Percentiles rank a stretch among this genome's conserved stretches.
Evolutionary conservation across 192 early-diverging fungal species (phyloP).

Genomic region (Coemansia sp.): DNA sequence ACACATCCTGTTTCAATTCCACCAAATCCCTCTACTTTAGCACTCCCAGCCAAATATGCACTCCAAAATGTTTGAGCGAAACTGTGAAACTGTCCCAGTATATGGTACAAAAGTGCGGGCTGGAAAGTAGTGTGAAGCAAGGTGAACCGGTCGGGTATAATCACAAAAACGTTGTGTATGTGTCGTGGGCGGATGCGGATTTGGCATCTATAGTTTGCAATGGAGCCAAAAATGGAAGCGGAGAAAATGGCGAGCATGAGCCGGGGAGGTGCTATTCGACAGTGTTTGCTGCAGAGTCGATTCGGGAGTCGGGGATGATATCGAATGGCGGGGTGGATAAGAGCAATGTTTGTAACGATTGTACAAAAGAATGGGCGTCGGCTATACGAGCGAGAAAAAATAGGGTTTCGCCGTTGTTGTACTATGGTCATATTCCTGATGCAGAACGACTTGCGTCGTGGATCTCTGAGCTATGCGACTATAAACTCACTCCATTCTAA

Average conservation of each 20-base stretch:
- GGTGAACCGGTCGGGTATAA: slow-evolving; percentile 38
- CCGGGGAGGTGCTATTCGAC: slow-evolving; percentile 33
- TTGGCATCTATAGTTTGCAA: slow-evolving; percentile 36
- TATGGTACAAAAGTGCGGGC: slow-evolving; percentile 26
- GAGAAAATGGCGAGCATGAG: slow-evolving; percentile 5
- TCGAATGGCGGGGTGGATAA: slow-evolving; percentile 5
- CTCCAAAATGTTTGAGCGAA: slow-evolving; percentile 25
- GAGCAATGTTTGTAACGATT: slow-evolving; percentile 30
- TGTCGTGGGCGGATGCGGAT: slow-evolving; percentile 40
- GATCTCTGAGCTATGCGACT: slow-evolving; percentile 49
- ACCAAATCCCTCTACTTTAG: slow-evolving; percentile 43
- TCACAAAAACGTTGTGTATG: slow-evolving; percentile 43
- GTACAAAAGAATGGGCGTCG: slow-evolving; percentile 39
- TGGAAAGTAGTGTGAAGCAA: slow-evolving; percentile 12
- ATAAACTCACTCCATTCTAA: slow-evolving; percentile 26
- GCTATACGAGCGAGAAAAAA: slow-evolving; percentile 23
- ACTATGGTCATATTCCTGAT: slow-evolving; percentile 53
- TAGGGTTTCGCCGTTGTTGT: slow-evolving; percentile 40
- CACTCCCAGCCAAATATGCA: slow-evolving; percentile 38
- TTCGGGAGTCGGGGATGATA: slow-evolving; percentile 16
- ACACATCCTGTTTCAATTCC: slow-evolving; percentile 30
- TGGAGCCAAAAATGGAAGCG: background rate
- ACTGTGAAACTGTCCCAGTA: slow-evolving; percentile 38
- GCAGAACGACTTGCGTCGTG: slow-evolving; percentile 38
- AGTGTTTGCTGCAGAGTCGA: slow-evolving; percentile 38